Percentiles rank a stretch among this genome's conserved stretches.
These are phyloP conservation scores for Debaryomyces hansenii DNA, from an alignment of 805 yeast genomes.

Conservation along the genomic window DNA sequence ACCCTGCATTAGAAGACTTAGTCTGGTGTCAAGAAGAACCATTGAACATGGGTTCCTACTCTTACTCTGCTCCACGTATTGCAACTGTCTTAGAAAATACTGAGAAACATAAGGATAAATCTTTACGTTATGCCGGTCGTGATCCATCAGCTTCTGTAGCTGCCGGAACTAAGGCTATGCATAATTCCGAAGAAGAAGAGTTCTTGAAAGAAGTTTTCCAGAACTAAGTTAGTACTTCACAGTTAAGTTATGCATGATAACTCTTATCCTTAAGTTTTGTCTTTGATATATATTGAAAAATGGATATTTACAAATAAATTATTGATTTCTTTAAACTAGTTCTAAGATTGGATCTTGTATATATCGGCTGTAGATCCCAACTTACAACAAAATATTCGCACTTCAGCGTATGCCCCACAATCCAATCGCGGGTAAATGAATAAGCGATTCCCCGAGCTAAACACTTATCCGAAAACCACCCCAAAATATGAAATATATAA, in stretches of 20 bases:
- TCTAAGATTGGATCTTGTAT: too few species aligned
- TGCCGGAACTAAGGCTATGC: constrained; percentile 92
- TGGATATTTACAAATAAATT: too few species aligned
- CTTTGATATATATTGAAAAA: constrained; percentile 1
- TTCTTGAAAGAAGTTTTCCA: constrained; percentile 78
- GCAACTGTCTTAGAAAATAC: constrained; percentile 76
- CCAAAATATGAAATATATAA: too few species aligned
- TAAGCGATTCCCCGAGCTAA: not conserved
- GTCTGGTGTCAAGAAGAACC: constrained; percentile 99
- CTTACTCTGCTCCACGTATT: constrained; percentile 80
- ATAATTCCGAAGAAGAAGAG: constrained; percentile 81
- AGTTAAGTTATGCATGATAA: not conserved
- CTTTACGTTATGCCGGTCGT: constrained; percentile 90
- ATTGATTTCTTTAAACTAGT: too few species aligned
- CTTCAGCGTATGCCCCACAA: not conserved
- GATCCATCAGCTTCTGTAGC: constrained; percentile 98
- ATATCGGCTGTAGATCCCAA: too few species aligned
- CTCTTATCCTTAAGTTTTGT: not conserved
- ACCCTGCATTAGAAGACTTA: constrained; percentile 81
- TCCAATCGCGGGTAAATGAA: not conserved
- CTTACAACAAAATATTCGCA: not conserved
- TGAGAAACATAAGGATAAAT: constrained; percentile 56
- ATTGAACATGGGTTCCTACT: constrained; percentile 91
- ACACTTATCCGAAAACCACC: not conserved
- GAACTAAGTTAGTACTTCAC: constrained; percentile 1